Percentiles rank a stretch among this genome's conserved stretches.
Evolutionary conservation across 192 early-diverging fungal species (phyloP).

Genomic region (Backusella parvicylindrica): DNA sequence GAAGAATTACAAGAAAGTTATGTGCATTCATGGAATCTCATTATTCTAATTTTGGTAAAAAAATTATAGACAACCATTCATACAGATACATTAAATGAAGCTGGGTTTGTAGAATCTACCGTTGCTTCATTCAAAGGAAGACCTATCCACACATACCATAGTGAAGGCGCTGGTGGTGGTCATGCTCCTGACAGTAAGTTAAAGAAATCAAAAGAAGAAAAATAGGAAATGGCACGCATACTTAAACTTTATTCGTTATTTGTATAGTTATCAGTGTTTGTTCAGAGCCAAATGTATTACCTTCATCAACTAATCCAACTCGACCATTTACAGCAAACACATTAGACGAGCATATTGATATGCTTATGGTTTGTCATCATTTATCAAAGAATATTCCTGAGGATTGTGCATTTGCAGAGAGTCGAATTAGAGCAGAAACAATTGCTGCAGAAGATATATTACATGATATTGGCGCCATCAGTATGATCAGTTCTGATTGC

Average conservation of each 20-base stretch:
- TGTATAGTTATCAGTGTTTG: conserved; percentile 57
- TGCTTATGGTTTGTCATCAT: conserved; percentile 99
- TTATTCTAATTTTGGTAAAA: neutral
- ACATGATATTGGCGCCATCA: conserved; percentile 91
- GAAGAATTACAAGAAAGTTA: neutral
- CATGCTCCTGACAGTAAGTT: conserved; percentile 76
- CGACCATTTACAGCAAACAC: conserved; percentile 91
- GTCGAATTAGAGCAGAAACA: conserved; percentile 91
- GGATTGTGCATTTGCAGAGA: conserved; percentile 95
- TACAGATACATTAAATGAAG: conserved; percentile 94
- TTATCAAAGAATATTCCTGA: conserved; percentile 88
- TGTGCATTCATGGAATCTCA: neutral
- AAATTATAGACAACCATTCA: conserved; percentile 88
- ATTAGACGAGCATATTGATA: conserved; percentile 95
- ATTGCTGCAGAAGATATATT: conserved; percentile 96
- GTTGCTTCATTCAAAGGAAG: conserved; percentile 84
- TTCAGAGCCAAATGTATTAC: conserved; percentile 81
- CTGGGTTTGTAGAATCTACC: conserved; percentile 91
- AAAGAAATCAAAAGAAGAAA: neutral
- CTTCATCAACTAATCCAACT: conserved; percentile 93
- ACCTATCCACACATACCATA: conserved; percentile 95
- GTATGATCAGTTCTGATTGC: conserved; percentile 87
- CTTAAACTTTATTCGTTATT: neutral
- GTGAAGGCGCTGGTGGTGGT: conserved; percentile 94
- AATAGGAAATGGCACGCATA: neutral